Conservation (phyloP, 208 protist species). For the Leishmania gerbilli region DNA sequence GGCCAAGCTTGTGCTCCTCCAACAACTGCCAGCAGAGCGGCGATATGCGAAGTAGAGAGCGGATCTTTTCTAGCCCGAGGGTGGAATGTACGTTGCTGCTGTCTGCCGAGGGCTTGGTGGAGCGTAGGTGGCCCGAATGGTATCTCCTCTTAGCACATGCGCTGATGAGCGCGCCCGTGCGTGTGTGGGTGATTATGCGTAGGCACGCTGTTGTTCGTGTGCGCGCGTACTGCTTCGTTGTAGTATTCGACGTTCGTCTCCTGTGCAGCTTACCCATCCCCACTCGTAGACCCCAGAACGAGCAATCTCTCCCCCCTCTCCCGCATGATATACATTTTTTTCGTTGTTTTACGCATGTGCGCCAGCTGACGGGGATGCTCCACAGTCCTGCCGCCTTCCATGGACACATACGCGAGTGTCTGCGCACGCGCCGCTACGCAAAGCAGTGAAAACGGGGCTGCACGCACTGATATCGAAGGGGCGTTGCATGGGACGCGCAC, state of each 20-base stretch:
- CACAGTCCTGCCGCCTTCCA: neutral
- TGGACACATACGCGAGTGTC: neutral
- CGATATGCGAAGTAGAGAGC: neutral
- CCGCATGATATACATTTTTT: neutral
- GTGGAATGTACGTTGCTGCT: neutral
- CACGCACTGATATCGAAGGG: neutral
- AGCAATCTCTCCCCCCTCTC: neutral
- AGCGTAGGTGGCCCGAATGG: neutral
- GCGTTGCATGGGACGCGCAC: neutral
- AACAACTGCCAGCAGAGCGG: neutral
- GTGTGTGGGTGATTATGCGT: neutral
- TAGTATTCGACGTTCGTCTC: neutral
- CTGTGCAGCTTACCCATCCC: neutral
- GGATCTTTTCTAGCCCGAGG: neutral
- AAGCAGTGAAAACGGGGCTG: neutral
- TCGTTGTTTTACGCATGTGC: neutral
- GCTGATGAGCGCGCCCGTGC: neutral
- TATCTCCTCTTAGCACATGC: neutral
- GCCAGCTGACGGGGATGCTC: neutral
- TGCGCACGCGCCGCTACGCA: neutral
- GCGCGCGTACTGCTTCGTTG: neutral
- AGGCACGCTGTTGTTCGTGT: neutral
- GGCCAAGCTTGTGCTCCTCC: neutral
- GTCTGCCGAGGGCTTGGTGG: neutral
- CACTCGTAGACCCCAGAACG: neutral